Evolutionary conservation across 148 eudicot species (phyloP), one percentile per base, ranked within the genome.

Genomic region (Arctostaphylos glauca): DNA sequence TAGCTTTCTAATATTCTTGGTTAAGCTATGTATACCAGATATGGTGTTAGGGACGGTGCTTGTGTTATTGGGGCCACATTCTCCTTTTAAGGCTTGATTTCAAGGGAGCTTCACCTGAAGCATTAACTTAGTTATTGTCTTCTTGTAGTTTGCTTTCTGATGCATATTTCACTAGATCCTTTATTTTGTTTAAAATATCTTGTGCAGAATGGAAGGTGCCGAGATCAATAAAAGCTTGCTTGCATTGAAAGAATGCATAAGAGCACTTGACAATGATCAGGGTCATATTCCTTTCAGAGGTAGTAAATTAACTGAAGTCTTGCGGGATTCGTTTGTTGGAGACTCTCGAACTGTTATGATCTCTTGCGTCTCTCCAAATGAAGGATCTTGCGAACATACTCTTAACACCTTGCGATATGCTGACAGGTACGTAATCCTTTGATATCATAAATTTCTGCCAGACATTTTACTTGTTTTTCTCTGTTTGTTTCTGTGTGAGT

Each of bases 171-270:
- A 31, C 38, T 31, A 31, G 38, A 31, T 31, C 38, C 38, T 31
- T 31, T 31, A 31, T 31, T 0, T 31, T 31, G 38, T 31, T 31
- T n/a, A n/a, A 18, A 78, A 78, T 59, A 23, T 83, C 46, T 49
- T 44, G n/a, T 71, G 86, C 89, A 91, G 96, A 85, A 91, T 95
- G 85, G 99, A 97, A 89, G 99, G 99, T n/a, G 99, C 99, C 68
- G 99, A 96, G 89, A 96, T 96, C 85, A 96, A 96, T 85, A 94
- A 94, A 94, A 96, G 98, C 86, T 93, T 94, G 91, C 97, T 97
- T 82, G 99, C 99, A 9, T 82, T 97, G 79, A 97, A 97, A 86
- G 98, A 97, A 86, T 97, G 99, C 89, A 97, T 97, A 81, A 91
- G 99, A 86, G 99, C 99, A 15, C 98, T 97, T 67, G 99, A 97